A percentile compares a stretch with the other conserved stretches of the same genome.
phyloP scores from a whole-genome alignment of 73 alveolate genomes.

The Paramecium biaurelia region DNA sequence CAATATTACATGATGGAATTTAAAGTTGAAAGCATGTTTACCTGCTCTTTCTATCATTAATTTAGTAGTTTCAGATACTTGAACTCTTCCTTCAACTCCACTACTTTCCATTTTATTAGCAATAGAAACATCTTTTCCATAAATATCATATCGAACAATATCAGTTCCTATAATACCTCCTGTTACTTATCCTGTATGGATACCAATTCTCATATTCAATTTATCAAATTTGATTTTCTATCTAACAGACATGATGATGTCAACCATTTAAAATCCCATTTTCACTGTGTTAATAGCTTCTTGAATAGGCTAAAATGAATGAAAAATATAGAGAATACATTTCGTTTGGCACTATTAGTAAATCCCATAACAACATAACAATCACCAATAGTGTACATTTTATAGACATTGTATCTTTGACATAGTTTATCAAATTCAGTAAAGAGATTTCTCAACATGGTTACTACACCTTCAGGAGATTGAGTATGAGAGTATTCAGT shows the following conservation, averaged over 20 bases:
- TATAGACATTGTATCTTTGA: slow-evolving; percentile 38
- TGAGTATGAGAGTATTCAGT: slow-evolving; percentile 48
- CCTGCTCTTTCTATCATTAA: background rate
- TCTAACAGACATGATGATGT: slow-evolving; percentile 77
- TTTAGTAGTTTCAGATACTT: background rate
- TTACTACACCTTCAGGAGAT: slow-evolving; percentile 60
- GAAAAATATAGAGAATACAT: background rate
- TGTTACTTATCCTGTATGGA: slow-evolving; percentile 60
- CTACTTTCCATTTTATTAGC: slow-evolving; percentile 63
- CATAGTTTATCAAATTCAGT: slow-evolving; percentile 61
- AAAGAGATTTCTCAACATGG: slow-evolving; percentile 56
- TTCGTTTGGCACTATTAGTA: slow-evolving; percentile 63
- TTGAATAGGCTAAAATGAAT: slow-evolving; percentile 38
- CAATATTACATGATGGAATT: background rate
- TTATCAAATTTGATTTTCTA: slow-evolving; percentile 72
- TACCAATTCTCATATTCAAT: slow-evolving; percentile 72
- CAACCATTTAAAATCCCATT: slow-evolving; percentile 84
- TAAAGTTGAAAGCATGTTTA: slow-evolving; percentile 10
- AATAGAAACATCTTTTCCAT: slow-evolving; percentile 50
- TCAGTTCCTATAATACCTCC: slow-evolving; percentile 62
- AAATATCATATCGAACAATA: slow-evolving; percentile 50
- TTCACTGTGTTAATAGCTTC: slow-evolving; percentile 80
- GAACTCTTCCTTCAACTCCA: slow-evolving; percentile 47
- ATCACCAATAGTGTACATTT: slow-evolving; percentile 65
- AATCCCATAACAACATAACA: slow-evolving; percentile 70